Evolutionary conservation across 1,284 basidiomycete species (phyloP).

Genomic region (Tilletiopsis washingtonensis): DNA sequence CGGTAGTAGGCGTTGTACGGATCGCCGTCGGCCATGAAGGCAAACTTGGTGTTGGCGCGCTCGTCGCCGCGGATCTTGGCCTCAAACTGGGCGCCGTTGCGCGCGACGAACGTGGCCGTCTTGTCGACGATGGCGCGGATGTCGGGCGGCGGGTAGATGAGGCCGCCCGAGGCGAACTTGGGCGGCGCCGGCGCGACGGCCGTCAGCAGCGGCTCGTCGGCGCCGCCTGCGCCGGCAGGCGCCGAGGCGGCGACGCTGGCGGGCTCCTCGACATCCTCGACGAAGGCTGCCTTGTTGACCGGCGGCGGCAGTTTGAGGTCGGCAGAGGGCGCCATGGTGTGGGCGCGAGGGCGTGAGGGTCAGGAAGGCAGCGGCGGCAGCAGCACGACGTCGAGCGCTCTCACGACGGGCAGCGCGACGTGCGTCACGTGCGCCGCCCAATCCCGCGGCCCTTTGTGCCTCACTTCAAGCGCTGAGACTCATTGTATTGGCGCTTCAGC

Average conservation of each 20-base stretch:
- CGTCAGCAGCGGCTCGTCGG: background rate
- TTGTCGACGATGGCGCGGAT: constrained; percentile 83
- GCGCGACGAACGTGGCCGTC: constrained; percentile 83
- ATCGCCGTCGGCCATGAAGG: constrained; percentile 36
- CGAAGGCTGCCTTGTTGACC: constrained; percentile 13
- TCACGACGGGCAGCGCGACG: too few relatives aligned
- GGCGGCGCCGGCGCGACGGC: constrained; percentile 9
- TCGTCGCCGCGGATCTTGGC: constrained; percentile 38
- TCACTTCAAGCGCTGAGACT: too few relatives aligned
- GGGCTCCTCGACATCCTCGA: constrained; percentile 19
- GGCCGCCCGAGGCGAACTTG: constrained; percentile 30
- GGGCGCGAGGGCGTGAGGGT: too few relatives aligned
- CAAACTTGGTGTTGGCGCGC: constrained; percentile 34
- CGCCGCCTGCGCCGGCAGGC: constrained; percentile 1
- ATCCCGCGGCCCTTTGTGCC: too few relatives aligned
- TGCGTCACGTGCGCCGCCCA: too few relatives aligned
- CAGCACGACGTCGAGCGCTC: too few relatives aligned
- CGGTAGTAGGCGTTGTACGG: constrained; percentile 44
- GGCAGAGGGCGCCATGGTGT: constrained; percentile 1
- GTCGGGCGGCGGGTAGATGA: constrained; percentile 49
- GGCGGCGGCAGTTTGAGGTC: constrained; percentile 36
- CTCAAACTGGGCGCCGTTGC: constrained; percentile 41
- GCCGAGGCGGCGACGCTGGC: constrained; percentile 14
- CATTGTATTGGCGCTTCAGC: too few relatives aligned
- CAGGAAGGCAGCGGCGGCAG: too few relatives aligned